Evolutionary conservation across 805 yeast genomes (phyloP).

Genomic region (Metschnikowia matae): DNA sequence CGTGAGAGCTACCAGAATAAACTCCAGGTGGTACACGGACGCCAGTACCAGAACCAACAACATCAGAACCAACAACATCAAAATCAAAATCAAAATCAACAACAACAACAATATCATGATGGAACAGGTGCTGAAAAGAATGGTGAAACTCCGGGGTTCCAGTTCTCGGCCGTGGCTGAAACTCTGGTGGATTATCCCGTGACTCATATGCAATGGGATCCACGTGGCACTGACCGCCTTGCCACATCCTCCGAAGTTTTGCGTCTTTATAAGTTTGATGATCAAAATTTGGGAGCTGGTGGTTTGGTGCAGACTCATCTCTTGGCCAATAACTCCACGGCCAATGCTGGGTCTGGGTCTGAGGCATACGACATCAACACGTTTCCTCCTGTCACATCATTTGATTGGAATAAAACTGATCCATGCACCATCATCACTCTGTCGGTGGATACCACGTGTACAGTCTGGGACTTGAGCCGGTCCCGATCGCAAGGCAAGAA

Average conservation of each 20-base stretch:
- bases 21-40: slow-evolving; percentile 45
- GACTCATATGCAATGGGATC: slow-evolving; percentile 73
- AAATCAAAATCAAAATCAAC: too few species aligned
- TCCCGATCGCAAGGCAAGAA: slow-evolving; percentile 15
- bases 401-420: slow-evolving; percentile 84
- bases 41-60: slow-evolving; percentile 4
- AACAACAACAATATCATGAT: slow-evolving; percentile 7
- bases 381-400: slow-evolving; percentile 86
- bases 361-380: slow-evolving; percentile 44
- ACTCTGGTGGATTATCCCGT: slow-evolving; percentile 60
- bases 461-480: slow-evolving; percentile 80
- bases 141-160: slow-evolving; percentile 17
- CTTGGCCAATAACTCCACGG: slow-evolving; percentile 36
- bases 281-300: slow-evolving; percentile 35
- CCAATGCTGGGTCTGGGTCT: slow-evolving; percentile 38
- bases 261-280: slow-evolving; percentile 55
- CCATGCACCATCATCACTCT: slow-evolving; percentile 72
- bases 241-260: slow-evolving; percentile 73
- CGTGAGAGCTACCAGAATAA: slow-evolving; percentile 74
- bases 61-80: too few species aligned
- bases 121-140: too few species aligned
- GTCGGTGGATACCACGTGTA: slow-evolving; percentile 94
- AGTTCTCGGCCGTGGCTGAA: slow-evolving; percentile 49
- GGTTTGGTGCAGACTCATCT: slow-evolving; percentile 40
- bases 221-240: slow-evolving; percentile 44